Conservation (phyloP, 495 filamentous ascomycete species). For the Margaritispora aquatica region DNA sequence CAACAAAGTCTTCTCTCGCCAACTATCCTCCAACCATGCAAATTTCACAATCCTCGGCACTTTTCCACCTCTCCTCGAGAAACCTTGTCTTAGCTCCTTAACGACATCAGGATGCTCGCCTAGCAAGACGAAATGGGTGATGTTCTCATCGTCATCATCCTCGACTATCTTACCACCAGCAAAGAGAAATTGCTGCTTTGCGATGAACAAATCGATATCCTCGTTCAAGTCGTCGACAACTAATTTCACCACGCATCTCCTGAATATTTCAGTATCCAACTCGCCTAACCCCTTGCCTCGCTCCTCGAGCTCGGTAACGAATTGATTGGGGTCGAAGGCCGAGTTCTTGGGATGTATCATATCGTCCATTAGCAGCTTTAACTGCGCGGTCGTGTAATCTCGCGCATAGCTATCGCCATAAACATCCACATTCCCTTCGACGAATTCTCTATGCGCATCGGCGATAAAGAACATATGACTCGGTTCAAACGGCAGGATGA, state of each 20-base stretch:
- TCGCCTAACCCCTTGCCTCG: constrained; percentile 44
- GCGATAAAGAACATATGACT: constrained; percentile 42
- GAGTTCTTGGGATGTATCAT: constrained; percentile 32
- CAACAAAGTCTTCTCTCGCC: constrained; percentile 69
- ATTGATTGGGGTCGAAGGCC: constrained; percentile 21
- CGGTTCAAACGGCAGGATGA: constrained; percentile 65
- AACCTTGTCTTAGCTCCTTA: constrained; percentile 35
- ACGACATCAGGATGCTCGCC: constrained; percentile 29
- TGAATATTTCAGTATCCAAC: constrained; percentile 62
- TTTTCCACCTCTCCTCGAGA: constrained; percentile 38
- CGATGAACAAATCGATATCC: constrained; percentile 24
- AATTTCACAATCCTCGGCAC: constrained; percentile 65
- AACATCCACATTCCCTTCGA: constrained; percentile 56
- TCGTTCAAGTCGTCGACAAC: constrained; percentile 22
- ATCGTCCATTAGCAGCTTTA: constrained; percentile 46
- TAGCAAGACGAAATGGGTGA: constrained; percentile 63
- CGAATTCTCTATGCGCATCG: constrained; percentile 26
- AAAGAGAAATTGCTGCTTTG: constrained; percentile 38
- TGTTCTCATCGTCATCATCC: constrained; percentile 35
- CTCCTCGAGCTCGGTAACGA: constrained; percentile 50
- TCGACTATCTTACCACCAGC: constrained; percentile 50
- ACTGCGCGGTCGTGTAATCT: constrained; percentile 59
- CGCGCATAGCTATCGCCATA: constrained; percentile 82
- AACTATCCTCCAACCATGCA: constrained; percentile 75
- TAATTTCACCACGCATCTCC: constrained; percentile 51